Conservation (phyloP, 768 basidiomycete genomes). For the Agaricus sinodeliciosus region DNA sequence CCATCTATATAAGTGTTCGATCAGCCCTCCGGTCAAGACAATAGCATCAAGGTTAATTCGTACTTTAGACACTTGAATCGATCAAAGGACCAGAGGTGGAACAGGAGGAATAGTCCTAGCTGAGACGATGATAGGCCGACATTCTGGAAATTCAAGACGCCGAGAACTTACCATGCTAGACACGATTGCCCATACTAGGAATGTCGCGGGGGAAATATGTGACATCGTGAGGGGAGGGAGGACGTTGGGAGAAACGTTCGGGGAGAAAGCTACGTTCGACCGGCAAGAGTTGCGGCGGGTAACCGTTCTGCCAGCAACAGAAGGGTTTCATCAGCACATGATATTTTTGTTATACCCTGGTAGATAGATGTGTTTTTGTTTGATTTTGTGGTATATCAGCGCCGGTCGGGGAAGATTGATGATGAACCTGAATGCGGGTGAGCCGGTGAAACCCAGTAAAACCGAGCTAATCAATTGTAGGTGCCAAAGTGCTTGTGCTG, state of each 20-base stretch:
- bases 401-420: not conserved
- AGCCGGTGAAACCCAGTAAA: not conserved
- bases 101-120: constrained; percentile 59
- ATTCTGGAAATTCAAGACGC: not conserved
- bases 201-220: constrained; percentile 7
- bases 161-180: constrained; percentile 37
- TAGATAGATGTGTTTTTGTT: not conserved
- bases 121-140: constrained; percentile 17
- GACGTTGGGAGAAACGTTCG: not conserved
- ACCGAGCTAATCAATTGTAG: not conserved
- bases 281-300: not conserved
- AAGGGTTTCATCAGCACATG: no score
- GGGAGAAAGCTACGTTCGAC: not conserved
- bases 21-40: not conserved
- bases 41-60: constrained; percentile 12
- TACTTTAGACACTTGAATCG: constrained; percentile 68
- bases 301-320: no score
- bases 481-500: not conserved
- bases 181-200: constrained; percentile 20
- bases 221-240: not conserved
- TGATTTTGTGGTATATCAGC: not conserved
- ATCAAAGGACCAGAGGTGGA: constrained; percentile 78
- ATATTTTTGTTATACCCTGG: no score
- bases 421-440: no score
- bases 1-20: constrained; percentile 43